phyloP scores from a whole-genome alignment of 345 rosid genomes.

The Geranium brycei region DNA sequence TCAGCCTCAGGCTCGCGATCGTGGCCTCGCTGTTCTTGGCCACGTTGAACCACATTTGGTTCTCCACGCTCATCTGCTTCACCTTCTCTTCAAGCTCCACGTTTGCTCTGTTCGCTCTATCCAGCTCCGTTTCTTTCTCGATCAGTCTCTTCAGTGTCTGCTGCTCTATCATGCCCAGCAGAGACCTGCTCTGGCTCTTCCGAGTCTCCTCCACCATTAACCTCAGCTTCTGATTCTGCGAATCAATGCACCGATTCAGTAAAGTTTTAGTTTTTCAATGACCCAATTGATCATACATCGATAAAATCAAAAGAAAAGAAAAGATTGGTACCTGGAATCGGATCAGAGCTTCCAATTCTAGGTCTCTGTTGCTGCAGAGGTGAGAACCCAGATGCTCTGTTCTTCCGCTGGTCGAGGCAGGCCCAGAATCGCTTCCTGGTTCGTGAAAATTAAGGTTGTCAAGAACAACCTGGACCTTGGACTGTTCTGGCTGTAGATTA shows the following conservation, averaged over 20 bases:
- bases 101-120: slow-evolving; percentile 4
- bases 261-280: neutral
- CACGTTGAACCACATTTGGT: slow-evolving; percentile 8
- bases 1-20: slow-evolving; percentile 7
- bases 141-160: neutral
- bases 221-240: slow-evolving; percentile 5
- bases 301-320: neutral
- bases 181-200: neutral
- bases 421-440: neutral
- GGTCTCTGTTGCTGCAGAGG: slow-evolving; percentile 1
- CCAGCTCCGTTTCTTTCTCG: slow-evolving; percentile 4
- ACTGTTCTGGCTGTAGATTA: neutral
- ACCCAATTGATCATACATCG: neutral
- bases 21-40: slow-evolving; percentile 8
- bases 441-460: neutral
- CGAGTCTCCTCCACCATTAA: slow-evolving; percentile 2
- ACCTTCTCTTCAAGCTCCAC: slow-evolving; percentile 3
- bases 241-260: neutral
- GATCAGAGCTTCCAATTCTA: slow-evolving; percentile 4
- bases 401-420: slow-evolving; percentile 5
- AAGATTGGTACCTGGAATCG: slow-evolving; percentile 4
- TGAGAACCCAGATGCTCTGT: neutral
- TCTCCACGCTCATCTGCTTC: slow-evolving; percentile 4
- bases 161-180: slow-evolving; percentile 1
- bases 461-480: neutral